Conservation (phyloP, 2,329 filamentous ascomycete genomes). For the Periconia sp. region DNA sequence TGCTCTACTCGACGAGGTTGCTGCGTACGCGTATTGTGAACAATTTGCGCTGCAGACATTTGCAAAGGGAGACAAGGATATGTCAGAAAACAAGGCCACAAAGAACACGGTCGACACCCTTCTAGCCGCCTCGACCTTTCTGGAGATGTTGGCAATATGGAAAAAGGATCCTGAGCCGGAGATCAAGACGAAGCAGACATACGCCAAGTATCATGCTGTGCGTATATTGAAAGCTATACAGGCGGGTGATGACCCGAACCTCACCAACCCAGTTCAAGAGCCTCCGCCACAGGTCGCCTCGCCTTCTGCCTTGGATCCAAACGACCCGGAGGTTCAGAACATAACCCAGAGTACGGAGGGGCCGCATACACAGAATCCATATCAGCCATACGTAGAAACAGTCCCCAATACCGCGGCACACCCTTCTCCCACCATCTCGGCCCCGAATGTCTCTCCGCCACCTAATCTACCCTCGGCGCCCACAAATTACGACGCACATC, state of each 20-base stretch:
- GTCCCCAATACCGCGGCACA: conserved; percentile 62
- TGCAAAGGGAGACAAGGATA: conserved; percentile 78
- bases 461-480: conserved; percentile 37
- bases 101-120: conserved; percentile 95
- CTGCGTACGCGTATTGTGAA: conserved; percentile 90
- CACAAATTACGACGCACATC: conserved; percentile 47
- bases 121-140: conserved; percentile 88
- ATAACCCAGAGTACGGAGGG: conserved; percentile 49
- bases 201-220: conserved; percentile 92
- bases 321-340: conserved; percentile 69
- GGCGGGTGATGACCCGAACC: conserved; percentile 89
- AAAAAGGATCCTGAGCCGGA: conserved; percentile 72
- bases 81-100: conserved; percentile 83
- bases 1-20: conserved; percentile 82
- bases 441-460: conserved; percentile 57
- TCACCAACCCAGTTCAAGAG: conserved; percentile 77
- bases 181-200: conserved; percentile 86
- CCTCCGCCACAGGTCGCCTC: conserved; percentile 42
- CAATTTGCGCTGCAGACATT: conserved; percentile 93
- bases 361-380: conserved; percentile 22
- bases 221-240: conserved; percentile 91
- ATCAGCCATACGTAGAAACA: conserved; percentile 65
- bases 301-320: conserved; percentile 61
- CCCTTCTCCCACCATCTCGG: conserved; percentile 47
- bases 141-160: conserved; percentile 89